Evolutionary conservation across 768 basidiomycete genomes (phyloP).

Genomic region (Pisolithus orientalis): DNA sequence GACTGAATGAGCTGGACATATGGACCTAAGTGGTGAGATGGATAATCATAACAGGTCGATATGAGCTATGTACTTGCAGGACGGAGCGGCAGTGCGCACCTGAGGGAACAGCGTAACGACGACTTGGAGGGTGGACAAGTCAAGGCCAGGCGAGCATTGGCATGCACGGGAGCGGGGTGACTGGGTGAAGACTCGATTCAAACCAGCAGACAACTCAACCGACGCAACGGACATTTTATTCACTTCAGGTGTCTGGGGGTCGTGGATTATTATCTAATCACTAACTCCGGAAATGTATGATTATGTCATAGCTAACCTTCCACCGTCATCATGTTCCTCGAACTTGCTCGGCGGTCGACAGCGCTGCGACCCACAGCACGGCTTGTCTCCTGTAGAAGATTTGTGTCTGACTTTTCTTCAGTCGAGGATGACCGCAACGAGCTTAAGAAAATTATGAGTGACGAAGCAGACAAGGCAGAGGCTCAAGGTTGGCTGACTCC

Average conservation of each 20-base stretch:
- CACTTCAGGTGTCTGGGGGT: too few relatives aligned
- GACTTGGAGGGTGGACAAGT: too few relatives aligned
- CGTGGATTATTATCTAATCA: not conserved
- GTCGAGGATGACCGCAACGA: constrained; percentile 19
- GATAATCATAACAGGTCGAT: not conserved
- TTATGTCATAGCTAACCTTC: constrained; percentile 1
- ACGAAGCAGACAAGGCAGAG: constrained; percentile 12
- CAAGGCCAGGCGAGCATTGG: too few relatives aligned
- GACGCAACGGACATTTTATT: too few relatives aligned
- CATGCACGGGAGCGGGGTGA: too few relatives aligned
- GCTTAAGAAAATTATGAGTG: constrained; percentile 18
- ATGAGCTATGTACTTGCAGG: too few relatives aligned
- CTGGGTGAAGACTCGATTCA: too few relatives aligned
- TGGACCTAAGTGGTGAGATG: constrained; percentile 1
- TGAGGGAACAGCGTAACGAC: too few relatives aligned
- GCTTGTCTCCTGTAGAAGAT: not conserved
- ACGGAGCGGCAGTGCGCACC: too few relatives aligned
- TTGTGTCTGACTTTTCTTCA: constrained; percentile 8
- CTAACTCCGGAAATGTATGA: not conserved
- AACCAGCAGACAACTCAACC: too few relatives aligned
- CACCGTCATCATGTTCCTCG: constrained; percentile 9
- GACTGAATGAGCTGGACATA: constrained; percentile 47
- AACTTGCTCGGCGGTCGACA: constrained; percentile 3
- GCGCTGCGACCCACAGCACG: not conserved
- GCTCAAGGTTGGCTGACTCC: constrained; percentile 5